Base-by-base conservation (phyloP, 163 green algal genomes). In the Trebouxiophyceae sp. region DNA sequence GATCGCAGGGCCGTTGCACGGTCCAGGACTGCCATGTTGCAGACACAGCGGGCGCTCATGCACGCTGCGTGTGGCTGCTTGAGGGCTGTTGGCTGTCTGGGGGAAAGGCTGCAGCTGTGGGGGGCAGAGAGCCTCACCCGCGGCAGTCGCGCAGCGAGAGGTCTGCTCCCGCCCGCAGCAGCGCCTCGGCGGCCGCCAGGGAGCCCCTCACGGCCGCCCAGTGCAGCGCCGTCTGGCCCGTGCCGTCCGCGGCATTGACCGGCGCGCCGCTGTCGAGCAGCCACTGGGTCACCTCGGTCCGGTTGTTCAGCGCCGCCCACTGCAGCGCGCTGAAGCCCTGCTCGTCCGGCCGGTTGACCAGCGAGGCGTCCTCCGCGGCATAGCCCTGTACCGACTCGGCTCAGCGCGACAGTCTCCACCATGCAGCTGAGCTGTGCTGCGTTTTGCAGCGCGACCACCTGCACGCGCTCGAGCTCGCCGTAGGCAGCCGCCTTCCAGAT, bases 231-330 rank as follows among this genome's bases (percentile, higher is more conserved):
- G 86, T 91, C 70, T 96, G 89, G 0, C 68, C 68, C 46, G 68
- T 69, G 24, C 60, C 29, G 26, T 74, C 68, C 16, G 50, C 59
- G 2, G 24, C 31, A 39, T 95, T 84, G 19, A 91, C 63, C 12
- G 76, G 33, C 1, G 81, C 84, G 3, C 84, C 82, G 23, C 84
- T 68, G 27, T 85, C 74, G 34, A 97, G 63, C 19, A 98, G 73
- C 45, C 84, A 92, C 6, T 66, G 84, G 12, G 82, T 74, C 22
- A 91, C 79, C 1, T 74, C 76, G 5, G 91, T 77, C 8, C 87
- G 81, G 68, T 96, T 96, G 86, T 98, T 98, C 22, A 98, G 77
- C 4, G 91, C 88, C 1, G 90, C 92, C 92, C 92, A 98, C 63
- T 98, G 92, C n/a, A 97, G 75, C 4, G 86, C 81, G 60, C 69